These are phyloP conservation scores for Plasmodium yoelii DNA, from an alignment of 169 alveolate genomes.

Conservation along the genomic window DNA sequence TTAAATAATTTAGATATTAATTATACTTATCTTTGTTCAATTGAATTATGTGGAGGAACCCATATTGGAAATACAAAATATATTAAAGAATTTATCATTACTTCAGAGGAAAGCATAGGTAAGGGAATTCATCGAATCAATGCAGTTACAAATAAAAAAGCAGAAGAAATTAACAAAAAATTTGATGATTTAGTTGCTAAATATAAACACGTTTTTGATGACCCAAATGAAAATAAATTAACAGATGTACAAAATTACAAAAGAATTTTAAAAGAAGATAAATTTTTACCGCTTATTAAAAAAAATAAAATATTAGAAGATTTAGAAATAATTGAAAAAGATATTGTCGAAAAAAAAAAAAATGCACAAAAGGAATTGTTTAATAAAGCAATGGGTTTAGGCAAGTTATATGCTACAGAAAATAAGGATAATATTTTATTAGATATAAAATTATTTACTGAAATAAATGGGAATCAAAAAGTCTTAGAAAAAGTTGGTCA, in stretches of 20 bases:
- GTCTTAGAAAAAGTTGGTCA: conserved; percentile 70
- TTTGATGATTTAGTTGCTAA: conserved; percentile 77
- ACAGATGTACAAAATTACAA: conserved; percentile 70
- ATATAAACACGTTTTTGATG: conserved; percentile 78
- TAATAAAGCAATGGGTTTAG: conserved; percentile 52
- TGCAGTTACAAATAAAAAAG: conserved; percentile 89
- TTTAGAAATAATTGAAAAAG: conserved; percentile 61
- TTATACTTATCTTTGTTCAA: conserved; percentile 82
- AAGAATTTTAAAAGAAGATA: conserved; percentile 72
- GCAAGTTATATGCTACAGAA: conserved; percentile 50
- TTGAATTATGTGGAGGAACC: conserved; percentile 95
- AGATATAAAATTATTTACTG: conserved; percentile 65
- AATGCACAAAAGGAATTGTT: conserved; percentile 67
- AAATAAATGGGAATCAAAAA: conserved; percentile 69
- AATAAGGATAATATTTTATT: conserved; percentile 31
- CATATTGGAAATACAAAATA: conserved; percentile 88
- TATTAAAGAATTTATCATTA: conserved; percentile 82
- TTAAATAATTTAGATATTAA: conserved; percentile 65
- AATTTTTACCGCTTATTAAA: conserved; percentile 67
- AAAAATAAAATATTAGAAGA: conserved; percentile 43
- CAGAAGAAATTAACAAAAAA: conserved; percentile 81
- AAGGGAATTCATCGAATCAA: conserved; percentile 92
- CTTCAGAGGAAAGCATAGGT: conserved; percentile 93
- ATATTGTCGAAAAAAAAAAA: conserved; percentile 60
- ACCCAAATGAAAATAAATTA: conserved; percentile 78